phyloP scores from a whole-genome alignment of 2,329 filamentous ascomycete genomes.

The Colletotrichum liaoningense region DNA sequence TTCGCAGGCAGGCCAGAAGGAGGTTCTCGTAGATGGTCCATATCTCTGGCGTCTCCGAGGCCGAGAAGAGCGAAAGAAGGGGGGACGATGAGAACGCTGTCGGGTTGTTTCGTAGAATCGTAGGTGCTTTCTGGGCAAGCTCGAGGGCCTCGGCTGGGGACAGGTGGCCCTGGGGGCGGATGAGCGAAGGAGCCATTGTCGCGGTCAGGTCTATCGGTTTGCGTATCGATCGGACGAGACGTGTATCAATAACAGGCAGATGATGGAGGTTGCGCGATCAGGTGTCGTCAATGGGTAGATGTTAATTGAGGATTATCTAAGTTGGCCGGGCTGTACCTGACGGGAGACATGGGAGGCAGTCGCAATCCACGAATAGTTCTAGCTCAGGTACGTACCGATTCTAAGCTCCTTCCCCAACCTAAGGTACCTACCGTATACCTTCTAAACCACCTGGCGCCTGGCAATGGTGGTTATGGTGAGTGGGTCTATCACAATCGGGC shows the following conservation, averaged over 20 bases:
- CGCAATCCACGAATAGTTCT: neutral
- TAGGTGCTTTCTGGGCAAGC: conserved; percentile 71
- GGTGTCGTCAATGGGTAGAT: neutral
- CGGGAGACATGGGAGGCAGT: neutral
- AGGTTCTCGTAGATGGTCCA: conserved; percentile 92
- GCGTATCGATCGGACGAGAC: neutral
- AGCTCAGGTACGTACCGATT: neutral
- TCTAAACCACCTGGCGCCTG: neutral
- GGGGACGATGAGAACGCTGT: conserved; percentile 67
- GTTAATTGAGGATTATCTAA: neutral
- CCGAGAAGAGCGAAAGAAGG: conserved; percentile 63
- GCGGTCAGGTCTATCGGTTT: neutral
- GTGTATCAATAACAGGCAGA: neutral
- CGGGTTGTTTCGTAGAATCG: conserved; percentile 64
- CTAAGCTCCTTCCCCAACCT: neutral
- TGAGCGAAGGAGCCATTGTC: conserved; percentile 63
- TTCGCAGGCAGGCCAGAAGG: conserved; percentile 84
- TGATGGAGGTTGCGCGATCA: neutral
- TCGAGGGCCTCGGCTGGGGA: conserved; percentile 66
- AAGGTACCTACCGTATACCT: too few species aligned
- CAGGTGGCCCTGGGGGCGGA: conserved; percentile 68
- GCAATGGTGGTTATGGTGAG: neutral
- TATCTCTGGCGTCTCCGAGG: conserved; percentile 79
- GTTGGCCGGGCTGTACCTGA: neutral
- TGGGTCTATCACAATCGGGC: neutral